Percentiles rank a stretch among this genome's conserved stretches.
These are phyloP conservation scores for Avena insularis DNA, from an alignment of 176 grass and related monocot genomes.

Conservation along the genomic window DNA sequence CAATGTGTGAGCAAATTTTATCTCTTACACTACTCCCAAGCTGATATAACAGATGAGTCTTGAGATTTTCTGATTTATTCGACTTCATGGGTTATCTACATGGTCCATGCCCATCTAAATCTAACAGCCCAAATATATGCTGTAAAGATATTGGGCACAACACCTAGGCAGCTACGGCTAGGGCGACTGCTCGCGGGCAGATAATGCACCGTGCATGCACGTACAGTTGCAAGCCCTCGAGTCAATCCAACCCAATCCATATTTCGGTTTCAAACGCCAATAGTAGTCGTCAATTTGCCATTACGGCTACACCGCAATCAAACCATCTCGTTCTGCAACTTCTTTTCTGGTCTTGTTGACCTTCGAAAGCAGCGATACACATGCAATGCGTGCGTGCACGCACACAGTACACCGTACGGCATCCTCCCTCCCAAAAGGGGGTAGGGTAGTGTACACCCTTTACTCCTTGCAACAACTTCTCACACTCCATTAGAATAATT, in stretches of 20 bases:
- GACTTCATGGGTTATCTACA: no score
- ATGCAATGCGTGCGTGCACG: not conserved
- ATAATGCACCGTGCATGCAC: slow-evolving; percentile 6
- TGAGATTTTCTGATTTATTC: no score
- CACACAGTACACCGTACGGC: not conserved
- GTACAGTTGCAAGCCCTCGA: slow-evolving; percentile 11
- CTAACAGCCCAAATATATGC: no score
- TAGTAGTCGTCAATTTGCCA: not conserved
- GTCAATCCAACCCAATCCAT: slow-evolving; percentile 4
- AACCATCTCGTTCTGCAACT: not conserved
- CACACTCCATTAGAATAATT: slow-evolving; percentile 37
- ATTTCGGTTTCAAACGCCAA: not conserved
- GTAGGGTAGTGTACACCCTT: slow-evolving; percentile 16
- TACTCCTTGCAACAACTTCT: slow-evolving; percentile 44
- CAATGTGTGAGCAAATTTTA: no score
- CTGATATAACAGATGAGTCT: no score
- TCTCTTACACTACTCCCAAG: no score
- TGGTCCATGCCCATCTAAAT: no score
- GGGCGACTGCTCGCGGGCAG: not conserved
- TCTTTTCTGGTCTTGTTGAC: not conserved
- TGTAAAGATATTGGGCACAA: not conserved
- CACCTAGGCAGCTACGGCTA: not conserved
- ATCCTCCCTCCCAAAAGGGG: not conserved
- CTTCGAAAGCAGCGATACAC: slow-evolving; percentile 14
- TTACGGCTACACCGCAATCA: not conserved